A percentile compares a stretch with the other conserved stretches of the same genome.
These are phyloP conservation scores for Myriosclerotinia scirpicola DNA, from an alignment of 2,329 filamentous ascomycete species.

Conservation along the genomic window DNA sequence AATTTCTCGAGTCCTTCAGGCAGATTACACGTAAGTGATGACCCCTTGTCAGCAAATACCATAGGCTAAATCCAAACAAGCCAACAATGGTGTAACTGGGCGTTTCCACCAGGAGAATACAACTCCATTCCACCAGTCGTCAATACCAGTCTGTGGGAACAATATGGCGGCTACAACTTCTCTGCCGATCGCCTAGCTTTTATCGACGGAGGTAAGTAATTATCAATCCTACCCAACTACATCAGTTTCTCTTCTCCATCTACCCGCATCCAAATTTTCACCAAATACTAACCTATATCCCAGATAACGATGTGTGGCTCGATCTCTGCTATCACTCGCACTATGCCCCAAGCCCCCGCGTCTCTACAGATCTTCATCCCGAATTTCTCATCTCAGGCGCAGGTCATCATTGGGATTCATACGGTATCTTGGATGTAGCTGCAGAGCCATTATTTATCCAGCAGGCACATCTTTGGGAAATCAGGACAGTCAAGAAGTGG, in stretches of 20 bases:
- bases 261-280: not conserved
- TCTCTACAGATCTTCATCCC: constrained; percentile 47
- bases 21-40: constrained; percentile 49
- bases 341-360: constrained; percentile 43
- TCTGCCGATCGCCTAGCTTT: constrained; percentile 50
- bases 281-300: constrained; percentile 9
- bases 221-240: not conserved
- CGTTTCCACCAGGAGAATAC: constrained; percentile 49
- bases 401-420: constrained; percentile 52
- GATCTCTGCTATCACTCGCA: constrained; percentile 53
- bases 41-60: not conserved
- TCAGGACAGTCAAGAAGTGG: constrained; percentile 48
- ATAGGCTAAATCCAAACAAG: constrained; percentile 13
- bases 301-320: constrained; percentile 50
- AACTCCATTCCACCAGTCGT: constrained; percentile 48
- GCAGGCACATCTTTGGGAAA: constrained; percentile 52
- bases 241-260: not conserved
- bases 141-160: constrained; percentile 46
- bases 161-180: constrained; percentile 50
- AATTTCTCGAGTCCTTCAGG: constrained; percentile 49
- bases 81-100: constrained; percentile 54
- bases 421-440: constrained; percentile 39
- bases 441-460: constrained; percentile 53
- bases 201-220: constrained; percentile 49
- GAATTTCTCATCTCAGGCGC: constrained; percentile 51